These are phyloP conservation scores for Oryza punctata DNA, from an alignment of 176 grass and related monocot genomes.

Conservation along the genomic window DNA sequence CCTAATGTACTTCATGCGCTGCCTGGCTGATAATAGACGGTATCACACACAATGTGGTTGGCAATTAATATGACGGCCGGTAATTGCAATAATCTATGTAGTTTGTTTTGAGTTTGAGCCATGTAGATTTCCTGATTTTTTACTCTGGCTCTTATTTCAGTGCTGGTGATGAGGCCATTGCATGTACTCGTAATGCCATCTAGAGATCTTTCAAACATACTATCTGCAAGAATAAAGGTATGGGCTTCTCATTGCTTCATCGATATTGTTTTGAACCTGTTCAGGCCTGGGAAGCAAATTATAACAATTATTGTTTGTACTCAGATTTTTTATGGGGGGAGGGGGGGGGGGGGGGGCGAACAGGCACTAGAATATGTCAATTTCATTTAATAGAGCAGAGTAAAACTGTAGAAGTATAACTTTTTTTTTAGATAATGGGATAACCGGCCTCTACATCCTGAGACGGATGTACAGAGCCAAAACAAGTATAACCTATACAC, in stretches of 20 bases:
- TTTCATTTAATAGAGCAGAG: too few species aligned
- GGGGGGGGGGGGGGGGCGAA: too few species aligned
- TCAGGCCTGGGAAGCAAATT: not conserved
- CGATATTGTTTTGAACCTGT: not conserved
- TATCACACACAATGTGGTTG: not conserved
- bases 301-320: not conserved
- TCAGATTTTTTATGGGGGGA: too few species aligned
- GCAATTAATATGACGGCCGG: not conserved
- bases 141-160: slow-evolving; percentile 3
- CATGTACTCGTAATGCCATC: slow-evolving; percentile 3
- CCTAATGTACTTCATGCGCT: not conserved
- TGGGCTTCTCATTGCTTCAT: not conserved
- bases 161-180: not conserved
- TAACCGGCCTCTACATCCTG: too few species aligned
- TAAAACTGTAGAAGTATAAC: too few species aligned
- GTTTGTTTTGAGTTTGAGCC: not conserved
- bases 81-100: not conserved
- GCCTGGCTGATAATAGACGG: not conserved
- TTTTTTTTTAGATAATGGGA: too few species aligned
- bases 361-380: too few species aligned
- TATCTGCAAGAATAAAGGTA: not conserved
- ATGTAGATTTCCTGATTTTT: not conserved
- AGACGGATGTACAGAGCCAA: too few species aligned
- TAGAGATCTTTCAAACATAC: not conserved
- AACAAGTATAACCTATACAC: too few species aligned